Evolutionary conservation across 495 filamentous ascomycete species (phyloP).

Genomic region (Amorphotheca resinae): DNA sequence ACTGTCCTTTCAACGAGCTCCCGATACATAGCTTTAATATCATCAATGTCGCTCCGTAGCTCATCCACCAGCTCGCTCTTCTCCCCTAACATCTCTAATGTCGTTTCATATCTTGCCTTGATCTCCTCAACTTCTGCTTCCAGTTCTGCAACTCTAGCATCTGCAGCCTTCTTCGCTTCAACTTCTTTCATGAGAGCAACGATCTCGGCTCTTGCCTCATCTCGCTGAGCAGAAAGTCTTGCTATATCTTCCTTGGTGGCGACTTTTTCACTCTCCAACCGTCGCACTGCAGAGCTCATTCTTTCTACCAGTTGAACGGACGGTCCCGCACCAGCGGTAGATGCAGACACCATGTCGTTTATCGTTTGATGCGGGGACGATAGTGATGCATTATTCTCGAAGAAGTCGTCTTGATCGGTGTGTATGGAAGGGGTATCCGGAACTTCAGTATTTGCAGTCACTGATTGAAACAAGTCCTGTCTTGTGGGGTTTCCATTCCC

Average conservation of each 20-base stretch:
- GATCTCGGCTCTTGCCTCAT: slow-evolving; percentile 84
- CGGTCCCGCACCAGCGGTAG: slow-evolving; percentile 78
- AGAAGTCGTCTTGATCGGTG: slow-evolving; percentile 56
- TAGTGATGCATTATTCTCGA: slow-evolving; percentile 42
- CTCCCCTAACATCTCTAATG: slow-evolving; percentile 89
- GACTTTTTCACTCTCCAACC: slow-evolving; percentile 83
- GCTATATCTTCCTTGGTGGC: slow-evolving; percentile 73
- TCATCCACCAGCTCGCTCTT: slow-evolving; percentile 93
- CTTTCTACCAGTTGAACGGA: slow-evolving; percentile 93
- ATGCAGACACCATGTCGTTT: slow-evolving; percentile 81
- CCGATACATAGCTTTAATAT: slow-evolving; percentile 90
- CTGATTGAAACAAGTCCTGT: slow-evolving; percentile 17
- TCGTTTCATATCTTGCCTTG: slow-evolving; percentile 69
- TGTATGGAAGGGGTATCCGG: slow-evolving; percentile 43
- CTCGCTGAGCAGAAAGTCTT: slow-evolving; percentile 67
- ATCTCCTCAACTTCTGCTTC: slow-evolving; percentile 54
- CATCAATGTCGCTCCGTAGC: slow-evolving; percentile 72
- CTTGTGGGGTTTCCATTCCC: slow-evolving; percentile 14
- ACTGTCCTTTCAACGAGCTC: slow-evolving; percentile 82
- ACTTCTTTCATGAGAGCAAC: slow-evolving; percentile 76
- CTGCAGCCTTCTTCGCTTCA: slow-evolving; percentile 51
- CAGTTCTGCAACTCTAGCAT: slow-evolving; percentile 46
- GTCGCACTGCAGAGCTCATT: slow-evolving; percentile 85
- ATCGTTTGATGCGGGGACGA: slow-evolving; percentile 60
- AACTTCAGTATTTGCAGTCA: slow-evolving; percentile 19